These are phyloP conservation scores for Dothiorella sarmentorum DNA, from an alignment of 2,329 filamentous ascomycete genomes.

Conservation along the genomic window DNA sequence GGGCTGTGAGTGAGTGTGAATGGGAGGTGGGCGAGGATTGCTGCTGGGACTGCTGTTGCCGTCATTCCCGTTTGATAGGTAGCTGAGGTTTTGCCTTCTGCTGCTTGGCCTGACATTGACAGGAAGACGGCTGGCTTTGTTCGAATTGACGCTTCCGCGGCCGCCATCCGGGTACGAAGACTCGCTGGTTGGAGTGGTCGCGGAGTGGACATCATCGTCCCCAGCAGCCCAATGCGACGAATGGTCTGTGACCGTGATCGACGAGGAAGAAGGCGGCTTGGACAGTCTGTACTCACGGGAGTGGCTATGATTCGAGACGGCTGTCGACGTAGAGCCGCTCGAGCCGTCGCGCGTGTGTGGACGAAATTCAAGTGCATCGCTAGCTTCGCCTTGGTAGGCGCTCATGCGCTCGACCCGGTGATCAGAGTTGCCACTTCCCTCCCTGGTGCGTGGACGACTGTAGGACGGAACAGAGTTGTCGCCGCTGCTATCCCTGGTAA, in stretches of 20 bases:
- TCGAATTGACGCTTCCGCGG: conserved; percentile 1
- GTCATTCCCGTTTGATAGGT: background rate
- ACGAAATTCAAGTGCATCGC: conserved; percentile 1
- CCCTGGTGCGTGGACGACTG: conserved; percentile 10
- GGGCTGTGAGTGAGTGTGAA: background rate
- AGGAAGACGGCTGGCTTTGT: conserved; percentile 5
- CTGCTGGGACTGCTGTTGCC: background rate
- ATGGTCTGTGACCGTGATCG: background rate
- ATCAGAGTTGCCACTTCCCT: conserved; percentile 11
- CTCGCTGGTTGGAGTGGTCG: conserved; percentile 4
- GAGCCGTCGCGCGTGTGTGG: conserved; percentile 13
- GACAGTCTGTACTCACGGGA: conserved; percentile 4
- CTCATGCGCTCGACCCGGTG: conserved; percentile 5
- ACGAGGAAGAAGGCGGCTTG: conserved; percentile 1
- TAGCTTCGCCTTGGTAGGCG: background rate
- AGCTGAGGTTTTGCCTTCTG: conserved; percentile 2
- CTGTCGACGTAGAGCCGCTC: conserved; percentile 2
- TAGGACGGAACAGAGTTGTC: conserved; percentile 3
- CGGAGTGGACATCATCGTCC: conserved; percentile 1
- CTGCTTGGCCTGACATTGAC: conserved; percentile 13
- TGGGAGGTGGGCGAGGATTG: background rate
- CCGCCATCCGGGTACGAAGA: conserved; percentile 3
- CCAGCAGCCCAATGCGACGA: conserved; percentile 5
- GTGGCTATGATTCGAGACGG: conserved; percentile 5
- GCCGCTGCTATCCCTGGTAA: conserved; percentile 10